Percentiles rank a stretch among this genome's conserved stretches.
Conservation (phyloP, 768 basidiomycete genomes). For the Ramaria sp. region DNA sequence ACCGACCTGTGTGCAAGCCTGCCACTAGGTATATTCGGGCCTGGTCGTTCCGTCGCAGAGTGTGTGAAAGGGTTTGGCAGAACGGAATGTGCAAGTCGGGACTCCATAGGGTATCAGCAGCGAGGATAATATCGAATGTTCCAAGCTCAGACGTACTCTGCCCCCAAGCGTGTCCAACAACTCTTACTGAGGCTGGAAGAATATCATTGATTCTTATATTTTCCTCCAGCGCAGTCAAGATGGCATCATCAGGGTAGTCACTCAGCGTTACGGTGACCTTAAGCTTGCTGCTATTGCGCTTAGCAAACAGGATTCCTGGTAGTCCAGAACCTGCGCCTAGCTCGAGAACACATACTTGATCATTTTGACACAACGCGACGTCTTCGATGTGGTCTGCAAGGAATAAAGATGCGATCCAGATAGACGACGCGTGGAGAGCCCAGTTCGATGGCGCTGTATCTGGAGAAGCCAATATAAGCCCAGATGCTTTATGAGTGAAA, state of each 20-base stretch:
- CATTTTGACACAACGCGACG: conserved; percentile 17
- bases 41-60: conserved; percentile 30
- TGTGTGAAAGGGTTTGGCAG: conserved; percentile 37
- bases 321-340: conserved; percentile 68
- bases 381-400: conserved; percentile 53
- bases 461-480: conserved; percentile 41
- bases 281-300: conserved; percentile 16
- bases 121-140: conserved; percentile 54
- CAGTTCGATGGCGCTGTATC: conserved; percentile 61
- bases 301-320: conserved; percentile 58
- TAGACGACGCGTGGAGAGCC: conserved; percentile 66
- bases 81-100: conserved; percentile 45
- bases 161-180: conserved; percentile 57
- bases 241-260: conserved; percentile 60
- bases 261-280: conserved; percentile 39
- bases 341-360: conserved; percentile 38
- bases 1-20: conserved; percentile 67
- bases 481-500: conserved; percentile 6
- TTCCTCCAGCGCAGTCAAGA: conserved; percentile 45
- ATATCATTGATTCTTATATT: conserved; percentile 43
- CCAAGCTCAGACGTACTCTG: background rate
- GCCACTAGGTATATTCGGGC: conserved; percentile 58
- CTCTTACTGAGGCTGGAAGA: conserved; percentile 36
- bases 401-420: conserved; percentile 62
- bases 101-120: conserved; percentile 76